phyloP scores from a whole-genome alignment of 2,329 filamentous ascomycete species.

The Aspergillus awamori region DNA sequence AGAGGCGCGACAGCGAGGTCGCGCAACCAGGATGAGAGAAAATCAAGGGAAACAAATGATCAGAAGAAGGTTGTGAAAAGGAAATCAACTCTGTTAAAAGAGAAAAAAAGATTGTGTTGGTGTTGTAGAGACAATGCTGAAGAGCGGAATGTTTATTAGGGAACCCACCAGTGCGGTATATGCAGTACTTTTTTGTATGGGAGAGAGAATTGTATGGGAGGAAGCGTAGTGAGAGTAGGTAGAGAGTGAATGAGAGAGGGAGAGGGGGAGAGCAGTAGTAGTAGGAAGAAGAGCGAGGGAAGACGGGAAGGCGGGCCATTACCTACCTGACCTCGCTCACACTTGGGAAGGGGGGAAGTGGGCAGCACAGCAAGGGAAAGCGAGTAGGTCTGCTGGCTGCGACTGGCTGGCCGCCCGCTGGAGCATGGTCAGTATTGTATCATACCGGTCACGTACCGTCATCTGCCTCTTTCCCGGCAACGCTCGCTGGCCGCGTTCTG shows the following conservation, averaged over 20 bases:
- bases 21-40: conserved; percentile 28
- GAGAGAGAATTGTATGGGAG: conserved; percentile 36
- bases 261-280: conserved; percentile 39
- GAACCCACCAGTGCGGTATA: conserved; percentile 41
- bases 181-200: conserved; percentile 46
- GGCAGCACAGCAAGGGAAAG: conserved; percentile 33
- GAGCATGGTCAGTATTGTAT: conserved; percentile 25
- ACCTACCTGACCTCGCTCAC: conserved; percentile 19
- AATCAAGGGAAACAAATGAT: conserved; percentile 24
- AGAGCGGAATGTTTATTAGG: conserved; percentile 34
- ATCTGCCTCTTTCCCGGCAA: conserved; percentile 15
- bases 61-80: conserved; percentile 18
- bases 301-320: conserved; percentile 29
- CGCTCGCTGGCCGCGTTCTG: conserved; percentile 5
- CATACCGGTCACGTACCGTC: conserved; percentile 25
- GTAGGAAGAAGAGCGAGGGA: conserved; percentile 31
- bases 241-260: conserved; percentile 34
- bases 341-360: conserved; percentile 27
- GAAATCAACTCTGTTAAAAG: conserved; percentile 18
- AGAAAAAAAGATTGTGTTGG: conserved; percentile 29
- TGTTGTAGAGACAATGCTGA: conserved; percentile 30
- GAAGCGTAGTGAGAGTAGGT: conserved; percentile 34
- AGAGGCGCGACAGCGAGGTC: conserved; percentile 28
- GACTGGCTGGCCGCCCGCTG: conserved; percentile 30
- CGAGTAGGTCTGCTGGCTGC: conserved; percentile 26